phyloP scores from a whole-genome alignment of 208 protist species.

The Wallacemonas sp. region DNA sequence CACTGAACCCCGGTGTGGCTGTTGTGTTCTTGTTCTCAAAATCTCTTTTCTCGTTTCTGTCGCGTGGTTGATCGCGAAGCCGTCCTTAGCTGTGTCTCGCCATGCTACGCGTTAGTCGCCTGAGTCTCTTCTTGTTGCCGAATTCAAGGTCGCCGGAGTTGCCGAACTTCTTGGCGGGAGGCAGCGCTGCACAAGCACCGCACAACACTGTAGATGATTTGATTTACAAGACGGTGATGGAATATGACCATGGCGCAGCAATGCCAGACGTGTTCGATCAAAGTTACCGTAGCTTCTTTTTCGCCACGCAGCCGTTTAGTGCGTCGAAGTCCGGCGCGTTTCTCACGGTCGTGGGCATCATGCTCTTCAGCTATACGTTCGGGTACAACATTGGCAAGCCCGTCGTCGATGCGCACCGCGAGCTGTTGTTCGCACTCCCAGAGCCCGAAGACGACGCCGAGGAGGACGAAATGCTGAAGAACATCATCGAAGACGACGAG shows the following conservation, averaged over 20 bases:
- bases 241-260: constrained; percentile 36
- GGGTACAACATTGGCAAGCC: constrained; percentile 60
- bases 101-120: constrained; percentile 20
- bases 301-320: constrained; percentile 27
- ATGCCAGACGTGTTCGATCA: constrained; percentile 6
- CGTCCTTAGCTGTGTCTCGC: no score
- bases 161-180: constrained; percentile 13
- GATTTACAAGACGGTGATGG: constrained; percentile 43
- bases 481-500: constrained; percentile 10
- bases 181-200: not conserved
- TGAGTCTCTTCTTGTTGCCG: constrained; percentile 1
- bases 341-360: constrained; percentile 20
- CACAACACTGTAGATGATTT: constrained; percentile 6
- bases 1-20: not conserved
- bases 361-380: constrained; percentile 50
- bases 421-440: constrained; percentile 13
- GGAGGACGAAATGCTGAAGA: constrained; percentile 11
- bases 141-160: constrained; percentile 17
- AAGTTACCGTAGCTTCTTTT: not conserved
- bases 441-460: constrained; percentile 18
- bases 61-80: not conserved
- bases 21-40: not conserved
- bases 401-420: constrained; percentile 53
- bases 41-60: constrained; percentile 17
- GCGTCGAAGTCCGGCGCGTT: constrained; percentile 29